Conservation (phyloP, 495 filamentous ascomycete genomes). For the Xylaria sp. region DNA sequence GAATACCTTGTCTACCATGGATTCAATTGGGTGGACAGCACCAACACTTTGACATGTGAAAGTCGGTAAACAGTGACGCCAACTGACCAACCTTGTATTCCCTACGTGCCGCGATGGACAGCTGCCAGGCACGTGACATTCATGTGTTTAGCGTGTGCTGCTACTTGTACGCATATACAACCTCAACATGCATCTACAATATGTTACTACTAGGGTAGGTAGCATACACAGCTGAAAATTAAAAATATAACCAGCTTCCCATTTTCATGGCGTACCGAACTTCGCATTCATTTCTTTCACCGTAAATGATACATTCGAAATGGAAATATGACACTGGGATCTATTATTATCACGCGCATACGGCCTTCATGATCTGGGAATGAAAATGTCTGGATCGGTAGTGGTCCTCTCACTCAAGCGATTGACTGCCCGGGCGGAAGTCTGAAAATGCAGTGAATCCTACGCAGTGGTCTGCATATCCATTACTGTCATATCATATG, state of each 20-base stretch:
- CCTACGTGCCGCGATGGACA: not conserved
- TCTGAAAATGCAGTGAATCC: no score
- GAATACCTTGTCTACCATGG: not conserved
- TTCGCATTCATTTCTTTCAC: not conserved
- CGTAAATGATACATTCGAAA: not conserved
- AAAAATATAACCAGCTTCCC: not conserved
- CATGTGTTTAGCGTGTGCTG: no score
- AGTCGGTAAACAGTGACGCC: conserved; percentile 7
- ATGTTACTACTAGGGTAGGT: not conserved
- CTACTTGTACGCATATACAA: not conserved
- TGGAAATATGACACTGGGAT: not conserved
- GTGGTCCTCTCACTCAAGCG: no score
- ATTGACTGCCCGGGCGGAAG: no score
- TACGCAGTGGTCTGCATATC: no score
- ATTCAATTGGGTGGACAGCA: not conserved
- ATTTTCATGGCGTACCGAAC: not conserved
- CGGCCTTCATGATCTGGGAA: no score
- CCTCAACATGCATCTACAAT: not conserved
- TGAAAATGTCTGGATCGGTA: no score
- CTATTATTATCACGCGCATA: no score
- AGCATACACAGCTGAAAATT: not conserved
- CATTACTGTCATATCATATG: no score
- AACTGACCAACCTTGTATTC: not conserved
- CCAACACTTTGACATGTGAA: conserved; percentile 17
- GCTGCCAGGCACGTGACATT: not conserved